These are phyloP conservation scores for Forsythia suspensa DNA, from an alignment of 257 asterid genomes.

Conservation along the genomic window DNA sequence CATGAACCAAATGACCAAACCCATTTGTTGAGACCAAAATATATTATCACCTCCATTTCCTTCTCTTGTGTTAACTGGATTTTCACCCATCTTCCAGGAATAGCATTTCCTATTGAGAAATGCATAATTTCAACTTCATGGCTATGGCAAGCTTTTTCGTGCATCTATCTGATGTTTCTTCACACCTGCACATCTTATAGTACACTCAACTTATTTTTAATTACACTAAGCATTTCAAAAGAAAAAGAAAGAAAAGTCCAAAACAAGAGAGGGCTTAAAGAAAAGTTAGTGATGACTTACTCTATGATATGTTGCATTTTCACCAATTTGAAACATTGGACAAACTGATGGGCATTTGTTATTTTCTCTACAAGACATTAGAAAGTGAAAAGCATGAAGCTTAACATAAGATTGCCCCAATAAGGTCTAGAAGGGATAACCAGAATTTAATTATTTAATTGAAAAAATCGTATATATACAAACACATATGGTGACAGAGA, in stretches of 20 bases:
- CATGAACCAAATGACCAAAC: too few relatives aligned
- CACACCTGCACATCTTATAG: conserved; percentile 64
- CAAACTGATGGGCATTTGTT: conserved; percentile 53
- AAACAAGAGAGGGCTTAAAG: neutral
- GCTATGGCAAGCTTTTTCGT: neutral
- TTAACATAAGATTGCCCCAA: neutral
- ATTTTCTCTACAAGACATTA: conserved; percentile 38
- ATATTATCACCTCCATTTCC: too few relatives aligned
- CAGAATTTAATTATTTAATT: neutral
- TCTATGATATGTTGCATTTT: conserved; percentile 57
- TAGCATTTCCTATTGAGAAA: conserved; percentile 59
- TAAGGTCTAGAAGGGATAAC: neutral
- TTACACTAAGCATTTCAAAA: neutral
- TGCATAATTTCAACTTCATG: conserved; percentile 27
- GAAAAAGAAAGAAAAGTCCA: neutral
- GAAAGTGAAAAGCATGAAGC: conserved; percentile 5
- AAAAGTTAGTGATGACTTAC: conserved; percentile 31
- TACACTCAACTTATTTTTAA: conserved; percentile 20
- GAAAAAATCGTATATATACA: neutral
- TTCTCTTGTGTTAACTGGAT: too few relatives aligned
- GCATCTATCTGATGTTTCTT: conserved; percentile 47
- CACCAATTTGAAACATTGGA: conserved; percentile 64
- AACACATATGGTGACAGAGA: conserved; percentile 3
- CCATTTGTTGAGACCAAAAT: too few relatives aligned
- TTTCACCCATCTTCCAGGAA: too few relatives aligned